Conservation (phyloP, 108 stramenopile species). For the Mayamaea pseudoterrestris region DNA sequence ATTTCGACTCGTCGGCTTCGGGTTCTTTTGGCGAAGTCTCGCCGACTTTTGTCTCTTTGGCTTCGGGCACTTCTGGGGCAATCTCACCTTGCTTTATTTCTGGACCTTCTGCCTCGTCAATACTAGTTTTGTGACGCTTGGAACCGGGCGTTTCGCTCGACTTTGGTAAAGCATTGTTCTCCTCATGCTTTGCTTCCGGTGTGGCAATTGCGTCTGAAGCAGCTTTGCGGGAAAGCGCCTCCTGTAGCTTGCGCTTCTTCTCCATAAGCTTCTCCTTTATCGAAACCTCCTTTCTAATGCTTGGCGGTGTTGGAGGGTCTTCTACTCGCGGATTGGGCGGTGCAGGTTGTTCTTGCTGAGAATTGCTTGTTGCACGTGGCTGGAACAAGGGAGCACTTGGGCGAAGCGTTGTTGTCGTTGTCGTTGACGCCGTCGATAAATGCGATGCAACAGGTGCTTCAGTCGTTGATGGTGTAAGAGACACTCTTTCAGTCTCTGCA, state of each 20-base stretch:
- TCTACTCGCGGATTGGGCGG: neutral
- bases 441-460: no score
- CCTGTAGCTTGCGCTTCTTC: slow-evolving; percentile 36
- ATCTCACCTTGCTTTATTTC: no score
- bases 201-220: slow-evolving; percentile 11
- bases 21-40: neutral
- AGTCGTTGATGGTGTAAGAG: no score
- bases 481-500: neutral
- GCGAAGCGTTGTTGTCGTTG: neutral
- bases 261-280: slow-evolving; percentile 36
- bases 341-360: neutral
- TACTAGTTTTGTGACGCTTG: slow-evolving; percentile 3
- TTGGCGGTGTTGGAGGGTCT: neutral
- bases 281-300: slow-evolving; percentile 17
- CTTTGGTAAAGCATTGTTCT: no score
- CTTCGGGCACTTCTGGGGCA: no score
- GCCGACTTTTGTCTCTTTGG: no score
- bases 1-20: neutral
- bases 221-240: slow-evolving; percentile 14
- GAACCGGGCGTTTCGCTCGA: no score
- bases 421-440: neutral
- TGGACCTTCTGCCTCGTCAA: no score
- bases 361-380: neutral
- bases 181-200: slow-evolving; percentile 3
- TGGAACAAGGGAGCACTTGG: neutral